Conservation (phyloP, 768 basidiomycete genomes). For the Boletus reticulatus region DNA sequence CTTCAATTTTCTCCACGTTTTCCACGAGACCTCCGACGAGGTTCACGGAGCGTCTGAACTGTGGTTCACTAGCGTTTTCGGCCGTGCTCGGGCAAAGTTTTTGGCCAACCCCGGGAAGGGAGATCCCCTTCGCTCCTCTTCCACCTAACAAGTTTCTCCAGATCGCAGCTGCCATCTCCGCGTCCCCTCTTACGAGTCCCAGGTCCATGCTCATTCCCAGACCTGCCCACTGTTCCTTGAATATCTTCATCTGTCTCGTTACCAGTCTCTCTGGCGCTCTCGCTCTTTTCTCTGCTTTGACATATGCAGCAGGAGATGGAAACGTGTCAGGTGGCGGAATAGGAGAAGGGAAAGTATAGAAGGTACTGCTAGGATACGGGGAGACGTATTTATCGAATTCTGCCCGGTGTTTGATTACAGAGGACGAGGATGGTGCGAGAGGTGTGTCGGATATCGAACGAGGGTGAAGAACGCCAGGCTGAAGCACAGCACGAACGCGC, state of each 20-base stretch:
- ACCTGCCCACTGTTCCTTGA: slow-evolving; percentile 91
- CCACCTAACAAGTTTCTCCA: slow-evolving; percentile 93
- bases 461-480: slow-evolving; percentile 42
- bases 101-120: slow-evolving; percentile 23
- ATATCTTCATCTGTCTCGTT: slow-evolving; percentile 84
- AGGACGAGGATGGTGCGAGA: background rate
- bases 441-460: slow-evolving; percentile 18
- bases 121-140: slow-evolving; percentile 74
- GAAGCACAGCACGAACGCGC: slow-evolving; percentile 78
- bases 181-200: slow-evolving; percentile 70
- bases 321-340: slow-evolving; percentile 25
- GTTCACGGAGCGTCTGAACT: slow-evolving; percentile 64
- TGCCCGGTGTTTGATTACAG: slow-evolving; percentile 14
- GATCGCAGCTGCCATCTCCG: slow-evolving; percentile 80
- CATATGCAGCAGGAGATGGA: slow-evolving; percentile 26
- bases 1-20: slow-evolving; percentile 54
- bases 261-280: slow-evolving; percentile 77
- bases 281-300: slow-evolving; percentile 31
- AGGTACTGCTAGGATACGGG: slow-evolving; percentile 20
- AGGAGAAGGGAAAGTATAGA: slow-evolving; percentile 29
- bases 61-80: slow-evolving; percentile 1
- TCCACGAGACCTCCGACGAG: slow-evolving; percentile 66
- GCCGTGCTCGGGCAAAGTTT: slow-evolving; percentile 2
- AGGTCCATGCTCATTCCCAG: slow-evolving; percentile 78
- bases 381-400: slow-evolving; percentile 23